phyloP scores from a whole-genome alignment of 495 filamentous ascomycete genomes.

The Parachaetomium inaequale region DNA sequence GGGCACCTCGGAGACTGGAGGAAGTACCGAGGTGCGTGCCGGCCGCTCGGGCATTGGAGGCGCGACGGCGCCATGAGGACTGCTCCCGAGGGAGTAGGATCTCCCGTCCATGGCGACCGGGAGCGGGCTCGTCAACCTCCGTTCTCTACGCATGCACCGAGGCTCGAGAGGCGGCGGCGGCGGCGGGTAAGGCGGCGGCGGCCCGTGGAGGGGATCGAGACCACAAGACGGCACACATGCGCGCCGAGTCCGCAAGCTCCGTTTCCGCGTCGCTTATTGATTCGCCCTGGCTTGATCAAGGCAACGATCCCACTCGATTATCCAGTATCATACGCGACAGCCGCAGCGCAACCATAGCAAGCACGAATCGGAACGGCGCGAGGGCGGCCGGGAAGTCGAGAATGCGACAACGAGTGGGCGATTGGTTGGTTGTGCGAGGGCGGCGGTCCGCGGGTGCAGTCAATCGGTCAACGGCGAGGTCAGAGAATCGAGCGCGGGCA shows the following conservation, averaged over 20 bases:
- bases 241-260: neutral
- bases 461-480: neutral
- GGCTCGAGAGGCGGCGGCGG: neutral
- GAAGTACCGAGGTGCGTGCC: constrained; percentile 17
- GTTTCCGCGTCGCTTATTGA: neutral
- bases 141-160: constrained; percentile 18
- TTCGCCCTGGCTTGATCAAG: neutral
- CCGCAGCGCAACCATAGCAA: constrained; percentile 12
- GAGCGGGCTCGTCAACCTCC: constrained; percentile 21
- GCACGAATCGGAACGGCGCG: neutral
- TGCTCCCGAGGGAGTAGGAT: constrained; percentile 6
- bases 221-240: constrained; percentile 4
- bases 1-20: constrained; percentile 28
- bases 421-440: neutral
- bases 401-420: neutral
- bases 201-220: constrained; percentile 4
- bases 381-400: neutral
- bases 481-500: neutral
- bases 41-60: constrained; percentile 28
- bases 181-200: neutral
- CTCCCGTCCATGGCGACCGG: constrained; percentile 31
- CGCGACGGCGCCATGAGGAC: constrained; percentile 7
- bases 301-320: constrained; percentile 6
- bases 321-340: constrained; percentile 1
- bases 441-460: neutral